These are phyloP conservation scores for Backusella circina DNA, from an alignment of 192 early-diverging fungal genomes.

Conservation along the genomic window DNA sequence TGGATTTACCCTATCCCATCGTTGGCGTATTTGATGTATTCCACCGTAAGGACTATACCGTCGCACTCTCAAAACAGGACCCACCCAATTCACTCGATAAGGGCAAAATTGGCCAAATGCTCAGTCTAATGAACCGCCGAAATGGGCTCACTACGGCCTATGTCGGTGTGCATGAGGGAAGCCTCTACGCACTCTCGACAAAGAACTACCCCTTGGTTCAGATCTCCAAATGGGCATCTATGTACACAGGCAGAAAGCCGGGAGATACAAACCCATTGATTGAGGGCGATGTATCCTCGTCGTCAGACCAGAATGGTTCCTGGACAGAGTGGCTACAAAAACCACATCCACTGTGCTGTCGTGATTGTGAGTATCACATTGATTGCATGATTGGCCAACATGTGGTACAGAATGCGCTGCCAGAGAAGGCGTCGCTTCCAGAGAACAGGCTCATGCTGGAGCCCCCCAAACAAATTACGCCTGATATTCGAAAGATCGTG, in stretches of 20 bases:
- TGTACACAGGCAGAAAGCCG: slow-evolving; percentile 19
- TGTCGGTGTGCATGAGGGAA: slow-evolving; percentile 60
- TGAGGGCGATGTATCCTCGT: slow-evolving; percentile 8
- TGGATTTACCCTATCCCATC: slow-evolving; percentile 48
- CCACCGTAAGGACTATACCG: slow-evolving; percentile 15
- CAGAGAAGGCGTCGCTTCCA: not conserved
- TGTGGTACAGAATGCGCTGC: slow-evolving; percentile 7
- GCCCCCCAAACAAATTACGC: not conserved
- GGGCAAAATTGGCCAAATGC: slow-evolving; percentile 27
- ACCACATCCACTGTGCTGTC: slow-evolving; percentile 14
- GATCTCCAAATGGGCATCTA: slow-evolving; percentile 35
- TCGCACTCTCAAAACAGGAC: slow-evolving; percentile 30
- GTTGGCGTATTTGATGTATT: slow-evolving; percentile 56
- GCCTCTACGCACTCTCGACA: slow-evolving; percentile 63
- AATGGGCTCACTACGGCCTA: slow-evolving; percentile 47
- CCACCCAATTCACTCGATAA: slow-evolving; percentile 12
- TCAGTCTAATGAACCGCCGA: slow-evolving; percentile 26
- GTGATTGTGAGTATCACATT: slow-evolving; percentile 26
- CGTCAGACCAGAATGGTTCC: not conserved
- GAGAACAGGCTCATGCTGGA: not conserved
- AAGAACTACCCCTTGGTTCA: slow-evolving; percentile 64
- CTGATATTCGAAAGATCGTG: not conserved
- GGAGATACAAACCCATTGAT: slow-evolving; percentile 8
- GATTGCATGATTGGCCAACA: slow-evolving; percentile 48
- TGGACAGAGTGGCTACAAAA: slow-evolving; percentile 3